A percentile compares a stretch with the other conserved stretches of the same genome.
Conservation (phyloP, 1,139 yeast species). For the Debaryomycetaceae sp. region DNA sequence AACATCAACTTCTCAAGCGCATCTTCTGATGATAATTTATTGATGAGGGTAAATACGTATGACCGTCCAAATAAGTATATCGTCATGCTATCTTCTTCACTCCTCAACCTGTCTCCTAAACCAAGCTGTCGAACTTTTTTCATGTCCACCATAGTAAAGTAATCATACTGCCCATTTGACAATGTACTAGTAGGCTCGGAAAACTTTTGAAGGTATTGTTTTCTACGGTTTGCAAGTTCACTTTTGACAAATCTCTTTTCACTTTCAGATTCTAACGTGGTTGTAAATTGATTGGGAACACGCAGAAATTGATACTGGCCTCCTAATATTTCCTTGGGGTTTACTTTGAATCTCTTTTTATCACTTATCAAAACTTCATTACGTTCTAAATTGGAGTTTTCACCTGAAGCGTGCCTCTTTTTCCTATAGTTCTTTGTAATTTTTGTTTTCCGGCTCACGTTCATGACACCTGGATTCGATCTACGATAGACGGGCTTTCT, state of each 20-base stretch:
- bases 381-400: neutral
- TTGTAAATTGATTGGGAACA: conserved; percentile 29
- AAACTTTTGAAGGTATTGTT: neutral
- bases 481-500: neutral
- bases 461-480: neutral
- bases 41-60: conserved; percentile 26
- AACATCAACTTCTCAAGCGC: conserved; percentile 16
- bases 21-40: conserved; percentile 17
- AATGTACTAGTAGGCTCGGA: neutral
- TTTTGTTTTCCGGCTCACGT: neutral
- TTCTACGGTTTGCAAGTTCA: neutral
- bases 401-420: neutral
- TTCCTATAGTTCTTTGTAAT: neutral
- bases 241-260: conserved; percentile 12
- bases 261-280: conserved; percentile 39
- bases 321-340: conserved; percentile 10
- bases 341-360: neutral
- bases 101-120: conserved; percentile 21
- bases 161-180: neutral
- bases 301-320: conserved; percentile 23
- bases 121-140: conserved; percentile 17
- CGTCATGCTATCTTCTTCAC: conserved; percentile 16
- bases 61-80: conserved; percentile 17
- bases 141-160: conserved; percentile 17
- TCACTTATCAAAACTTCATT: neutral